These are phyloP conservation scores for Arthrobotrys iridis DNA, from an alignment of 2,329 filamentous ascomycete species.

Conservation along the genomic window DNA sequence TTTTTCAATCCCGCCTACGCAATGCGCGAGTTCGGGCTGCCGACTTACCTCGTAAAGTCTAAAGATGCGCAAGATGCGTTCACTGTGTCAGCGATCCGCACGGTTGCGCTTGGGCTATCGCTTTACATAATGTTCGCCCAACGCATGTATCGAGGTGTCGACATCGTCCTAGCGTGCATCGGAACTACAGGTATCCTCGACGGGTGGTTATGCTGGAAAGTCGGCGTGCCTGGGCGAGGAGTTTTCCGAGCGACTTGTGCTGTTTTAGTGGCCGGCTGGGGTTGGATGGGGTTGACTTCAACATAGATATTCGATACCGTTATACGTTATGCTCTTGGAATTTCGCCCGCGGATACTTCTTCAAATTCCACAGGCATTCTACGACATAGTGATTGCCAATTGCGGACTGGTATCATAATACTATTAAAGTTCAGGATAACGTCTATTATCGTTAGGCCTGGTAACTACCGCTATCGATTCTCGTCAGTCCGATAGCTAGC, in stretches of 20 bases:
- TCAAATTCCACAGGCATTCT: too few species aligned
- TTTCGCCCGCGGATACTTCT: too few species aligned
- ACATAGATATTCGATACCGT: neutral
- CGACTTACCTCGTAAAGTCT: slow-evolving; percentile 28
- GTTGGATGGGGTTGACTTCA: slow-evolving; percentile 41
- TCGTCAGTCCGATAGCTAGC: slow-evolving; percentile 19
- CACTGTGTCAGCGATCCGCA: slow-evolving; percentile 33
- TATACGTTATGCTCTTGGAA: neutral
- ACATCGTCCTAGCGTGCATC: slow-evolving; percentile 36
- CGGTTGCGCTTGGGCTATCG: slow-evolving; percentile 34
- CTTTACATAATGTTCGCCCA: slow-evolving; percentile 39
- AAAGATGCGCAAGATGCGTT: slow-evolving; percentile 35
- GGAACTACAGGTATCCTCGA: slow-evolving; percentile 41
- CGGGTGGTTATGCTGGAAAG: slow-evolving; percentile 51
- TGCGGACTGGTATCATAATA: too few species aligned
- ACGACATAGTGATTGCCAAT: too few species aligned
- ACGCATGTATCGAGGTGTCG: slow-evolving; percentile 36
- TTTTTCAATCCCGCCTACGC: slow-evolving; percentile 47
- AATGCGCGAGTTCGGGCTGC: slow-evolving; percentile 50
- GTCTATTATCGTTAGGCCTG: neutral
- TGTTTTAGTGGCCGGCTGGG: slow-evolving; percentile 25
- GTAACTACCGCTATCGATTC: slow-evolving; percentile 15
- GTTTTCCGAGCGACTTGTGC: slow-evolving; percentile 35
- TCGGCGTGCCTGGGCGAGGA: slow-evolving; percentile 34
- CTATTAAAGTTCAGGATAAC: too few species aligned